Percentiles rank a stretch among this genome's conserved stretches.
Evolutionary conservation across 2,329 filamentous ascomycete species (phyloP).

Genomic region (Anthostomella pinea): DNA sequence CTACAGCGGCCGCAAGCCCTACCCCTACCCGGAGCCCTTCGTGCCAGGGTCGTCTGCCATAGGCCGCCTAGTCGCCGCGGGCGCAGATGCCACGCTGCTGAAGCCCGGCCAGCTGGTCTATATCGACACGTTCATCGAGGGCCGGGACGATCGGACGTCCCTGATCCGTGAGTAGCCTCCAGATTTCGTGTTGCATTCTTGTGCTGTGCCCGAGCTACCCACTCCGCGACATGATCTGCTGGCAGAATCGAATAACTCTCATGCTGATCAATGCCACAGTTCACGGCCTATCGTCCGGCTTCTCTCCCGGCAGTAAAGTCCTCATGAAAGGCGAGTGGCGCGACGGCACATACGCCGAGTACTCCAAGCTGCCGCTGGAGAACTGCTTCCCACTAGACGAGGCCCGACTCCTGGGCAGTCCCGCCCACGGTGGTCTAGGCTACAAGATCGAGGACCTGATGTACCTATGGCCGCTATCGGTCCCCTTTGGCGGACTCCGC

Average conservation of each 20-base stretch:
- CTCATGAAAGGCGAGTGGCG: slow-evolving; percentile 33
- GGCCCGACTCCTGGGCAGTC: slow-evolving; percentile 20
- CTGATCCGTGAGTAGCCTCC: too few relatives aligned
- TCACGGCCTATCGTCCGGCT: slow-evolving; percentile 30
- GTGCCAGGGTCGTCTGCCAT: slow-evolving; percentile 30
- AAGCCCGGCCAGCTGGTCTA: slow-evolving; percentile 33
- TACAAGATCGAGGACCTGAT: slow-evolving; percentile 39
- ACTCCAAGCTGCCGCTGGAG: slow-evolving; percentile 34
- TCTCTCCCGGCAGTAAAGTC: slow-evolving; percentile 20
- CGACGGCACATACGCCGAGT: slow-evolving; percentile 33
- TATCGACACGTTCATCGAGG: slow-evolving; percentile 32
- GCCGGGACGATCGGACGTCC: slow-evolving; percentile 31
- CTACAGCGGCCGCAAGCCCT: slow-evolving; percentile 34
- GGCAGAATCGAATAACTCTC: too few relatives aligned
- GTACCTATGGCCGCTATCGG: slow-evolving; percentile 33
- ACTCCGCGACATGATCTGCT: too few relatives aligned
- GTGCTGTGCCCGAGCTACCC: too few relatives aligned
- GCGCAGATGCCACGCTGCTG: slow-evolving; percentile 32
- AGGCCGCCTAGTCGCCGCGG: slow-evolving; percentile 32
- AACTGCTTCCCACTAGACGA: slow-evolving; percentile 35
- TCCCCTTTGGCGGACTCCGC: slow-evolving; percentile 45
- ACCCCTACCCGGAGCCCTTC: slow-evolving; percentile 29
- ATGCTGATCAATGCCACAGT: too few relatives aligned
- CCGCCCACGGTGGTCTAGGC: slow-evolving; percentile 27
- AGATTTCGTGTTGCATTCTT: too few relatives aligned